These are phyloP conservation scores for Neurospora sp. DNA, from an alignment of 495 filamentous ascomycete species.

Conservation along the genomic window DNA sequence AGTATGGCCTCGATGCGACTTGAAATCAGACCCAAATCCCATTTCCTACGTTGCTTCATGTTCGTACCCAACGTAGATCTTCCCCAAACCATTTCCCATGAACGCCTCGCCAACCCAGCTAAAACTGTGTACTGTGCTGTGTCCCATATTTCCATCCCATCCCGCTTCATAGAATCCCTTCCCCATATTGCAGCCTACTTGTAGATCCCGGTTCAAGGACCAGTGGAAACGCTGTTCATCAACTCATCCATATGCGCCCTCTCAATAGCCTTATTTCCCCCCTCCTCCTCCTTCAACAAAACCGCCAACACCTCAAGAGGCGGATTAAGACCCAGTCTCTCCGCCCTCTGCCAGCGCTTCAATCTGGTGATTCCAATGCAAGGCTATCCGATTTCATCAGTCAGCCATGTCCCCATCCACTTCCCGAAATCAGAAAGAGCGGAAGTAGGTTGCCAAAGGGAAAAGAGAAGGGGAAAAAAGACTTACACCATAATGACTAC, in stretches of 20 bases:
- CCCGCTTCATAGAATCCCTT: no score
- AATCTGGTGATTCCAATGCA: slow-evolving; percentile 75
- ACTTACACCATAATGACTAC: slow-evolving; percentile 80
- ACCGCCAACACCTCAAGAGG: slow-evolving; percentile 89
- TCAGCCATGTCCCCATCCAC: not conserved
- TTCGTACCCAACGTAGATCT: not conserved
- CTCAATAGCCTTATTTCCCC: slow-evolving; percentile 37
- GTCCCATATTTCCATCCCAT: not conserved
- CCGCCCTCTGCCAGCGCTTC: slow-evolving; percentile 81
- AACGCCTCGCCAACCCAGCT: not conserved
- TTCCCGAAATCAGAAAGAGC: not conserved
- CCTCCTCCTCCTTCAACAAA: slow-evolving; percentile 58
- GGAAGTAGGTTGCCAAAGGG: not conserved
- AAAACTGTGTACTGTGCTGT: not conserved
- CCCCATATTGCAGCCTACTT: no score
- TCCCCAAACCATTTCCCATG: not conserved
- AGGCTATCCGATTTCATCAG: slow-evolving; percentile 41
- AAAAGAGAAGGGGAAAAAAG: not conserved
- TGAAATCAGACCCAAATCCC: not conserved
- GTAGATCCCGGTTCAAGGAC: slow-evolving; percentile 4
- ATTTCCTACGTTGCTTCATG: not conserved
- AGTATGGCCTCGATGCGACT: not conserved
- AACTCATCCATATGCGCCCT: slow-evolving; percentile 73
- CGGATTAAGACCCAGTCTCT: slow-evolving; percentile 66
- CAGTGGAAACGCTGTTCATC: slow-evolving; percentile 41